Conservation (phyloP, 441 rosid genomes). For the Erysimum cheiri region DNA sequence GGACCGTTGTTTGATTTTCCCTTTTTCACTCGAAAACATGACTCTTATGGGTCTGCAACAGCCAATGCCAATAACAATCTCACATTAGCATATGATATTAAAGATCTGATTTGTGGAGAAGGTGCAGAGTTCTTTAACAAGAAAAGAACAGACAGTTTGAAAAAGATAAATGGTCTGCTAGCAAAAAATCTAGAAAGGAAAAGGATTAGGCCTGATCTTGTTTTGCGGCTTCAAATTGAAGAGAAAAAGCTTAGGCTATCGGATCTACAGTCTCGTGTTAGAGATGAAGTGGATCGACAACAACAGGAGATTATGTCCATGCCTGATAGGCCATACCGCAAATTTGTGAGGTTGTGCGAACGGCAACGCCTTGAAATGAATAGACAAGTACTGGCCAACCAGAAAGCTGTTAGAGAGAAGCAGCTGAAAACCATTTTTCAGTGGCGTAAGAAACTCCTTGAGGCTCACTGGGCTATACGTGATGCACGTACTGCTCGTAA, state of each 20-base stretch:
- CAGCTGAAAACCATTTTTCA: conserved; percentile 96
- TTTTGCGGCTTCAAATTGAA: conserved; percentile 96
- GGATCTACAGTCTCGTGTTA: conserved; percentile 84
- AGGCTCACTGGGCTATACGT: conserved; percentile 98
- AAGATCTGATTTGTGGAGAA: conserved; percentile 94
- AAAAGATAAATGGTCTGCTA: conserved; percentile 82
- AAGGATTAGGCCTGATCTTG: conserved; percentile 99
- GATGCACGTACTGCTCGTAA: conserved; percentile 99
- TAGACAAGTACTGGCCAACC: conserved; percentile 90
- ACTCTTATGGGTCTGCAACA: conserved; percentile 80
- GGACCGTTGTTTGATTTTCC: conserved; percentile 99
- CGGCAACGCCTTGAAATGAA: conserved; percentile 94
- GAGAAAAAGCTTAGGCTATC: conserved; percentile 89
- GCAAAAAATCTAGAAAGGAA: conserved; percentile 96
- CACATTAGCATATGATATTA: conserved; percentile 86
- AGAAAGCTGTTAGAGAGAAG: conserved; percentile 89
- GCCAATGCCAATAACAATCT: conserved; percentile 84
- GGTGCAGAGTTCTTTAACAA: conserved; percentile 80
- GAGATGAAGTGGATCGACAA: conserved; percentile 95
- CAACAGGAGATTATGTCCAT: conserved; percentile 99
- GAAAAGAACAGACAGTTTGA: conserved; percentile 83
- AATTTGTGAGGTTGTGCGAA: conserved; percentile 97
- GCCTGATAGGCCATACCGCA: conserved; percentile 99
- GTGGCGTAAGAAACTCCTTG: conserved; percentile 99
- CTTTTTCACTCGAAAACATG: conserved; percentile 96